phyloP scores from a whole-genome alignment of 768 basidiomycete species.

The Mycena crocata region DNA sequence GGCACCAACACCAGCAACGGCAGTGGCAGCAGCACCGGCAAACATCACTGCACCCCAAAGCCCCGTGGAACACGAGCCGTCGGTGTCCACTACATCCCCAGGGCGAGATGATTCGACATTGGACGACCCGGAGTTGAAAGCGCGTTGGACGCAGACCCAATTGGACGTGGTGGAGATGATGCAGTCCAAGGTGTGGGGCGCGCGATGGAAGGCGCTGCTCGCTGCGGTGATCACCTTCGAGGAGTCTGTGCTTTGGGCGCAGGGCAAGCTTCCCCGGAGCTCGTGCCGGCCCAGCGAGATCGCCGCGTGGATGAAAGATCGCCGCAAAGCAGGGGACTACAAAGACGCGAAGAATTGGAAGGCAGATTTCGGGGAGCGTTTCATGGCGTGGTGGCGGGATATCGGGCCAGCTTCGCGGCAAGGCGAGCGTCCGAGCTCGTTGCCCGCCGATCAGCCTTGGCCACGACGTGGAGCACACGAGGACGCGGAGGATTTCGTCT shows the following conservation, averaged over 20 bases:
- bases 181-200: not conserved
- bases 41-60: no score
- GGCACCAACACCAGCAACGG: not conserved
- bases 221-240: not conserved
- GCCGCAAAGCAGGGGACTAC: not conserved
- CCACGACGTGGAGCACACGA: not conserved
- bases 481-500: not conserved
- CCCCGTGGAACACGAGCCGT: no score
- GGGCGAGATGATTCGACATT: not conserved
- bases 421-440: not conserved
- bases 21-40: not conserved
- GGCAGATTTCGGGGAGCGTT: not conserved
- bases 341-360: not conserved
- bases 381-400: slow-evolving; percentile 13
- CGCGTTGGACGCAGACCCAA: not conserved
- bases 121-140: not conserved
- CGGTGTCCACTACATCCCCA: no score
- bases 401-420: not conserved
- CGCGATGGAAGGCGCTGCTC: not conserved
- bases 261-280: not conserved
- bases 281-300: not conserved
- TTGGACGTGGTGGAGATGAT: not conserved
- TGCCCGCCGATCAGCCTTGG: not conserved
- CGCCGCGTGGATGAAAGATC: slow-evolving; percentile 18
- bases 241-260: not conserved